Percentiles rank a stretch among this genome's conserved stretches.
phyloP scores from a whole-genome alignment of 148 eudicot species.

The Camellia japonica region DNA sequence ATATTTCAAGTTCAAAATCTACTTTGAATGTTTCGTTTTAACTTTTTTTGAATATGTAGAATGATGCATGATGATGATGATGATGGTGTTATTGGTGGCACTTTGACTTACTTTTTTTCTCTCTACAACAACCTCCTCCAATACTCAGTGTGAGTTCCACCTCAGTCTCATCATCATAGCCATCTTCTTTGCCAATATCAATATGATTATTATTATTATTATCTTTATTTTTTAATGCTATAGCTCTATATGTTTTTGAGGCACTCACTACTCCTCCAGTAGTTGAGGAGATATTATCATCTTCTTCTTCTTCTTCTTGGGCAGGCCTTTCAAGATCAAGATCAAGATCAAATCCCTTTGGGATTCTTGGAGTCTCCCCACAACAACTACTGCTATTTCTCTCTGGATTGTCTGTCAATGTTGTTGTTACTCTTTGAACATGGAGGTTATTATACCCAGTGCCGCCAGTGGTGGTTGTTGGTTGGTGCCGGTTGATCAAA shows the following conservation, averaged over 20 bases:
- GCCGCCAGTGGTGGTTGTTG: background rate
- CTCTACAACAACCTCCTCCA: slow-evolving; percentile 20
- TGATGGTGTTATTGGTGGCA: slow-evolving; percentile 8
- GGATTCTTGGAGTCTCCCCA: slow-evolving; percentile 16
- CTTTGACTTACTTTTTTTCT: no score
- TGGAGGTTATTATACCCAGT: background rate
- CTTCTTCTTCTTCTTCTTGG: slow-evolving; percentile 5
- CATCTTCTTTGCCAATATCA: background rate
- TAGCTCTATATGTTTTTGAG: background rate
- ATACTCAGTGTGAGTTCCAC: slow-evolving; percentile 44
- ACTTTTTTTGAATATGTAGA: no score
- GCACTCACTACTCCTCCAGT: no score
- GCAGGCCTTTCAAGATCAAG: slow-evolving; percentile 16
- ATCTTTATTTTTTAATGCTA: background rate
- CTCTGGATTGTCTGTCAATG: background rate
- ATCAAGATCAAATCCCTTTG: slow-evolving; percentile 19
- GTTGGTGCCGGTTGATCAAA: background rate
- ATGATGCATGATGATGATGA: background rate
- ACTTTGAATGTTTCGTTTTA: no score
- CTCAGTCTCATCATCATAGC: slow-evolving; percentile 17
- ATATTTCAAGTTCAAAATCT: no score
- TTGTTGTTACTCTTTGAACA: background rate
- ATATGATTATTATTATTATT: no score
- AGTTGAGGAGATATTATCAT: background rate
- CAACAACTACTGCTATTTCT: slow-evolving; percentile 19